phyloP scores from a whole-genome alignment of 345 rosid species.

The Sonneratia alba region DNA sequence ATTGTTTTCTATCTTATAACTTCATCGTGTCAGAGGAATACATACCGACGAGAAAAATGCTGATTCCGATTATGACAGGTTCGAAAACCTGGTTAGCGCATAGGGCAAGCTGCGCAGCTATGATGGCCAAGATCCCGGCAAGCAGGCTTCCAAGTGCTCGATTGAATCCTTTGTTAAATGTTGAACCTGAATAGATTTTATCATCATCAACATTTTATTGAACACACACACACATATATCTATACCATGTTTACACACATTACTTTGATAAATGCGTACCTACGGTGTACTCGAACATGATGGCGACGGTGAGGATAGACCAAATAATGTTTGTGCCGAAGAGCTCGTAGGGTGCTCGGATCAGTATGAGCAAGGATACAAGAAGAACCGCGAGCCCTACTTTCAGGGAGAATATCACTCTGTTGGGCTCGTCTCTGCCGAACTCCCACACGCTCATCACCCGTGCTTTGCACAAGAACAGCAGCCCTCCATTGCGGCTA shows the following conservation, averaged over 20 bases:
- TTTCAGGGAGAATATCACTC: constrained; percentile 49
- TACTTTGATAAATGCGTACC: constrained; percentile 22
- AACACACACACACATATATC: not conserved
- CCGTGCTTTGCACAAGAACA: constrained; percentile 27
- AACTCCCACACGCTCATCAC: constrained; percentile 39
- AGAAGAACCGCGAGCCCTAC: constrained; percentile 58
- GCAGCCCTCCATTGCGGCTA: not conserved
- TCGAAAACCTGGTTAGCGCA: constrained; percentile 31
- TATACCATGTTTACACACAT: not conserved
- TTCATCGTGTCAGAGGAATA: not conserved
- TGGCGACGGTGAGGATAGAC: constrained; percentile 68
- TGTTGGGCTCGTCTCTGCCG: constrained; percentile 38
- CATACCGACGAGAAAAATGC: constrained; percentile 57
- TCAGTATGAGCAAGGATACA: constrained; percentile 50
- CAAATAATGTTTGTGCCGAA: constrained; percentile 57
- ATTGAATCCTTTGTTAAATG: constrained; percentile 65
- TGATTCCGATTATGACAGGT: constrained; percentile 47
- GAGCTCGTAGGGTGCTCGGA: constrained; percentile 45
- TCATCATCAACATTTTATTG: not conserved
- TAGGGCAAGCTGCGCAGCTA: constrained; percentile 36
- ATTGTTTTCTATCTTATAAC: not conserved
- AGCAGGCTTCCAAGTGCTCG: constrained; percentile 59
- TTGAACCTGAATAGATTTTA: constrained; percentile 33
- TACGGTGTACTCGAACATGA: constrained; percentile 61
- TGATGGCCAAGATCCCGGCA: constrained; percentile 46